Evolutionary conservation across 139 green algal genomes (phyloP), one percentile per base, ranked within the genome.

Genomic region (Deuterostichococcus epilithicus): DNA sequence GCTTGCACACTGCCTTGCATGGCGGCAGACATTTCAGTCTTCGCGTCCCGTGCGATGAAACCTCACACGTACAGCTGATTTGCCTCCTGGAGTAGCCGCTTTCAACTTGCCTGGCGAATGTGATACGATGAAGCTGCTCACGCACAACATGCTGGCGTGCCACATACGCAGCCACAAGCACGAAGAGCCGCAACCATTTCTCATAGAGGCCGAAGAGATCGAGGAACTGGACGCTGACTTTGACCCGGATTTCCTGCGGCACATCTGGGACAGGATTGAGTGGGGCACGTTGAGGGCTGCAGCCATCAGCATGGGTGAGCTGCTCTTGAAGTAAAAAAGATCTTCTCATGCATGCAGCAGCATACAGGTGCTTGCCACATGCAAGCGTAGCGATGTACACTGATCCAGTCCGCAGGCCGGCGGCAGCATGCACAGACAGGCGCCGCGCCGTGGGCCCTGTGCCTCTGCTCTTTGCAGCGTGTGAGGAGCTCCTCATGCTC

Each of bases 91-190:
- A n/a, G n/a, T n/a, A n/a, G n/a, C n/a, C n/a, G n/a, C n/a, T n/a
- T n/a, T n/a, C n/a, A n/a, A n/a, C n/a, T n/a, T n/a, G n/a, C n/a
- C n/a, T n/a, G n/a, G n/a, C n/a, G n/a, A n/a, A n/a, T n/a, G n/a
- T n/a, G n/a, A n/a, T n/a, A n/a, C n/a, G n/a, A 99, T 99, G 96
- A 97, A 96, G 88, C 90, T 99, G 13, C 80, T 99, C 1, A 97
- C 92, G 34, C 96, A 99, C 81, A 99, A 99, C 85, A 96, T 99
- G 88, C 90, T 99, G 38, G 81, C 89, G 10, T 98, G 93, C 81
- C 93, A 98, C 81, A 96, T 98, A 63, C 97, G 96, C 78, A 92
- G 93, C 23, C 91, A 98, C 3, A 91, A 89, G 52, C 97, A 98
- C 37, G 91, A 37, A 23, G 22, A 33, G 68, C 68, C 37, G 68